These are phyloP conservation scores for Saturnispora ahearnii DNA, from an alignment of 805 yeast species.

Conservation along the genomic window DNA sequence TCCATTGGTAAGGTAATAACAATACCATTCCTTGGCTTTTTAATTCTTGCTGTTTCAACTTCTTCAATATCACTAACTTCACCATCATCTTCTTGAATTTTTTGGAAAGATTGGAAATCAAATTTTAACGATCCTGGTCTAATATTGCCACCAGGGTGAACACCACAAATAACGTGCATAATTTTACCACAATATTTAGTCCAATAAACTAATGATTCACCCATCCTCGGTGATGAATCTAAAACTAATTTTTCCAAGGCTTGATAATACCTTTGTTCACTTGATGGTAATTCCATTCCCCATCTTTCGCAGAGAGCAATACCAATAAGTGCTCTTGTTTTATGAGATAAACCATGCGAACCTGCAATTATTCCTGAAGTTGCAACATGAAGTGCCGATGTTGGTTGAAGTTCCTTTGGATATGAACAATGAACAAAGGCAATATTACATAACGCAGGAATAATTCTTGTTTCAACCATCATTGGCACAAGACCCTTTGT, in stretches of 20 bases:
- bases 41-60: constrained; percentile 8
- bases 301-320: constrained; percentile 70
- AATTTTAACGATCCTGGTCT: constrained; percentile 49
- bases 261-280: constrained; percentile 38
- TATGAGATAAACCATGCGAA: constrained; percentile 65
- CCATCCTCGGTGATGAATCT: constrained; percentile 31
- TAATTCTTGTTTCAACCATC: constrained; percentile 49
- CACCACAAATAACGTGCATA: constrained; percentile 72
- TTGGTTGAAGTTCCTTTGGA: constrained; percentile 68
- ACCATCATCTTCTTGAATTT: constrained; percentile 12
- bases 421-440: constrained; percentile 72
- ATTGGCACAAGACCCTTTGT: constrained; percentile 39
- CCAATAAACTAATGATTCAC: constrained; percentile 56
- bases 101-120: constrained; percentile 26
- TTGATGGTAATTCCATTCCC: constrained; percentile 68
- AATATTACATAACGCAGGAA: constrained; percentile 63
- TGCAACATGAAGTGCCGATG: constrained; percentile 64
- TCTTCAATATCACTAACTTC: constrained; percentile 7
- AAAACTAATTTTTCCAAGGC: constrained; percentile 41
- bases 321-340: constrained; percentile 62
- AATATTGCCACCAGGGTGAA: constrained; percentile 73
- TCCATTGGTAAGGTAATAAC: constrained; percentile 34
- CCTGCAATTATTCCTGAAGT: constrained; percentile 70
- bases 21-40: constrained; percentile 20
- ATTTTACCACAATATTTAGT: constrained; percentile 62